Base-by-base conservation (phyloP, 192 early-diverging fungal species). In the Chytriomyces hyalinus region DNA sequence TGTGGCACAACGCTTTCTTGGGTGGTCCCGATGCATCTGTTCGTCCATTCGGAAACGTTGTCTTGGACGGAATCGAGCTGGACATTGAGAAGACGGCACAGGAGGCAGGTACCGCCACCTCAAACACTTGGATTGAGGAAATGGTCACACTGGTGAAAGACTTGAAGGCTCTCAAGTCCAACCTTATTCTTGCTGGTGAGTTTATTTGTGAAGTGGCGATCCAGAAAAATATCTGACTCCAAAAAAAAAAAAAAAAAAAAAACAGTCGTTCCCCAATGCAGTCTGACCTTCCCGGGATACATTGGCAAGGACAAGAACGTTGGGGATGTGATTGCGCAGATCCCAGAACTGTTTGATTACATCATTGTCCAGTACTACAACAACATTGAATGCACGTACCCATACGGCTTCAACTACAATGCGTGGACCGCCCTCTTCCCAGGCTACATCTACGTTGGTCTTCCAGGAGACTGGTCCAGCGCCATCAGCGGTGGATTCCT, bases 1-100 rank as follows among this genome's bases (percentile, higher is more conserved):
- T 77, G 5, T 67, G 78, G 22, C 78, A 77, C 63, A 81, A 81
- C 70, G 77, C 77, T 60, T 81, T 81, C 44, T 70, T 81, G 62
- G 80, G 80, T 9, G 80, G 80, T 10, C 63, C 73, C 9, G 36
- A 67, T 28, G 45, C 75, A 9, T 66, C 65, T 36, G 67, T 57
- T 51, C 46, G 73, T 28, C 80, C 80, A 6, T 81, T 81, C 53
- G 80, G 80, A 6, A 62, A 57, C 20, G 76, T 81, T 9, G 49
- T 78, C 20, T 62, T 81, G 6, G 80, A 81, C 51, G 80, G 80
- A 26, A 57, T 81, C 48, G 80, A 81, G 22, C 61, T 81, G 44
- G 80, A 81, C 51, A 77, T 81, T 43, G 80, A 81, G 51, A 71
- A 71, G 70, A 71, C 50, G 22, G 45, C 70, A 11, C 10, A 13